These are phyloP conservation scores for Penicillium cosmopolitanum DNA, from an alignment of 495 filamentous ascomycete species.

Conservation along the genomic window DNA sequence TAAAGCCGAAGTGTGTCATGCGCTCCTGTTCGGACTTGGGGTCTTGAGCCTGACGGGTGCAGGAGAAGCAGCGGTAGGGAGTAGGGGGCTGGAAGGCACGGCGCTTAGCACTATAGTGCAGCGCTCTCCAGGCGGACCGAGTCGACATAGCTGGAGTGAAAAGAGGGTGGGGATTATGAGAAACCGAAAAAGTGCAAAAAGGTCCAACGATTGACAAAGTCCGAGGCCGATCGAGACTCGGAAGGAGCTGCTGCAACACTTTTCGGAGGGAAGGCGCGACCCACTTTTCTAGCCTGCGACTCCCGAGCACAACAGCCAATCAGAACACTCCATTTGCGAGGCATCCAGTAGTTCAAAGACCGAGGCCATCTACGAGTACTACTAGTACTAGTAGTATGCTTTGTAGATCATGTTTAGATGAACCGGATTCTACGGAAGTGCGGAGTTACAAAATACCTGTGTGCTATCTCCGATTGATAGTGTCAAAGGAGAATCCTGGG, in stretches of 20 bases:
- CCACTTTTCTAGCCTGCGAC: slow-evolving; percentile 14
- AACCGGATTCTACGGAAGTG: no score
- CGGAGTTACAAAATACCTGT: no score
- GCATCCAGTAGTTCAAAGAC: not conserved
- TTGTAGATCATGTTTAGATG: no score
- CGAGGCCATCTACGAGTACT: no score
- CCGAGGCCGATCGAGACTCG: slow-evolving; percentile 3
- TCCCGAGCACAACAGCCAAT: slow-evolving; percentile 19
- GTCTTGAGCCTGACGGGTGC: slow-evolving; percentile 49
- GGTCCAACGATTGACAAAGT: not conserved
- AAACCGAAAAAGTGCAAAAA: not conserved
- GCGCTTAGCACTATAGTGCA: slow-evolving; percentile 37
- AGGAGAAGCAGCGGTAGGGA: slow-evolving; percentile 60
- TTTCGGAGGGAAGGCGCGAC: slow-evolving; percentile 24
- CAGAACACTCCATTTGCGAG: slow-evolving; percentile 13
- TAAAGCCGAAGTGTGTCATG: slow-evolving; percentile 94
- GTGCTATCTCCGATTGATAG: no score
- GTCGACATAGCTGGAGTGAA: slow-evolving; percentile 28
- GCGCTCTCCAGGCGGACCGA: slow-evolving; percentile 41
- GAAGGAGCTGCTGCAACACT: slow-evolving; percentile 25
- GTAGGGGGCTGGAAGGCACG: slow-evolving; percentile 29
- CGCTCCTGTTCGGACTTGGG: slow-evolving; percentile 51
- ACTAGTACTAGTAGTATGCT: no score
- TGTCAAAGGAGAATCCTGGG: no score
- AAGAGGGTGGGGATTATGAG: not conserved